These are phyloP conservation scores for Mycena indigotica DNA, from an alignment of 768 basidiomycete species.

Conservation along the genomic window DNA sequence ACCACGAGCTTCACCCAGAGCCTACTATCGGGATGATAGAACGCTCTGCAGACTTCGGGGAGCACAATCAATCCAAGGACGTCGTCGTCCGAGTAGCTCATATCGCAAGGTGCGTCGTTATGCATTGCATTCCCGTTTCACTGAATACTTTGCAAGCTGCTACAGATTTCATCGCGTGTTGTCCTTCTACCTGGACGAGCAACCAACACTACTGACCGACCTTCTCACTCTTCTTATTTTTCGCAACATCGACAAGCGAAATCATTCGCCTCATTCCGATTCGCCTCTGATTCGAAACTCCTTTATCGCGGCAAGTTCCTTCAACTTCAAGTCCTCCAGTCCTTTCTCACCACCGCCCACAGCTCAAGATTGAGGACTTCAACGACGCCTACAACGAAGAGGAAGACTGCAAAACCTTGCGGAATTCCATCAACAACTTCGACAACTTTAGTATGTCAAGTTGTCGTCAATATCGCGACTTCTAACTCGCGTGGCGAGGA, in stretches of 20 bases:
- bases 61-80: conserved; percentile 99
- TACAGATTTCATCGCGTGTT: conserved; percentile 90
- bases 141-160: conserved; percentile 7
- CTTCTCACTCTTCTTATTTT: conserved; percentile 89
- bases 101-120: conserved; percentile 79
- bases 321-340: conserved; percentile 85
- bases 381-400: conserved; percentile 99
- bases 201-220: conserved; percentile 92
- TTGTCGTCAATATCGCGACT: not conserved
- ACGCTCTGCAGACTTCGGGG: conserved; percentile 97
- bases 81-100: conserved; percentile 95
- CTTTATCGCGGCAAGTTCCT: conserved; percentile 87
- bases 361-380: conserved; percentile 95
- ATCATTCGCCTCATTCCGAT: no score
- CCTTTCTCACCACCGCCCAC: no score
- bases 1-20: no score
- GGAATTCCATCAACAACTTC: conserved; percentile 97
- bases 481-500: not conserved
- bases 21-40: conserved; percentile 98
- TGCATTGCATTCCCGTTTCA: not conserved
- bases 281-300: conserved; percentile 95
- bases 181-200: conserved; percentile 91
- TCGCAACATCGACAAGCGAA: conserved; percentile 92
- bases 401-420: conserved; percentile 96
- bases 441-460: conserved; percentile 73